Base-by-base conservation (phyloP, 1,139 yeast genomes). In the Sugiyamaella paludigena region DNA sequence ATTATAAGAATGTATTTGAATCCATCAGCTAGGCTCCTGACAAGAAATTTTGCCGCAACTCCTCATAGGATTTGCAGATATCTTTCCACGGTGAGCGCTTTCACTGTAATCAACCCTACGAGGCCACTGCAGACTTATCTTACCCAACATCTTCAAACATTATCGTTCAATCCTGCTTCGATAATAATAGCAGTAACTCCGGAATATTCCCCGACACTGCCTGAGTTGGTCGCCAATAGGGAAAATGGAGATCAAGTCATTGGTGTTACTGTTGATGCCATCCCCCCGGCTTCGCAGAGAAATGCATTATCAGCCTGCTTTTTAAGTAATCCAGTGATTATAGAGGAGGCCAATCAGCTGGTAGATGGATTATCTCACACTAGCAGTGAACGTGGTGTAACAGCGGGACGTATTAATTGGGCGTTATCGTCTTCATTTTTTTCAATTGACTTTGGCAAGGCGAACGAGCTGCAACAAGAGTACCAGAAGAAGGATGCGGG, bases 281-380 rank as follows among this genome's bases (percentile, higher is more conserved):
- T 67, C 3, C 67, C 70, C 15, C 54, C 60, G 31, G 69, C 67
- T 6, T 48, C 63, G 29, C 69, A 65, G 48, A 53, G 70, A 35
- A 48, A 59, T 38, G 71, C 66, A 4, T 49, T 64, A 39, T 58
- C 68, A 15, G 54, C 61, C 41, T 47, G 63, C 19, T 55, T 61
- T n/a, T 41, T 57, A 13, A 58, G 55, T 16, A 29, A 43, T 13
- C 48, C 36, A 8, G 27, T 63, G 27, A 35, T 43, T 6, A 41
- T 66, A 13, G 37, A 45, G 16, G 66, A 64, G 28, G 56, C 57
- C 9, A 29, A 40, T 9, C 47, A 43, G 9, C 53, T 61, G 29
- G 43, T 40, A 12, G 45, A 45, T 15, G 45, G 41, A 7, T 9
- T 34, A 12, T 33, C 44, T 9, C 37, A 26, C 8, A 34, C 4